phyloP scores from a whole-genome alignment of 148 eudicot genomes.

The Diospyros kaki region DNA sequence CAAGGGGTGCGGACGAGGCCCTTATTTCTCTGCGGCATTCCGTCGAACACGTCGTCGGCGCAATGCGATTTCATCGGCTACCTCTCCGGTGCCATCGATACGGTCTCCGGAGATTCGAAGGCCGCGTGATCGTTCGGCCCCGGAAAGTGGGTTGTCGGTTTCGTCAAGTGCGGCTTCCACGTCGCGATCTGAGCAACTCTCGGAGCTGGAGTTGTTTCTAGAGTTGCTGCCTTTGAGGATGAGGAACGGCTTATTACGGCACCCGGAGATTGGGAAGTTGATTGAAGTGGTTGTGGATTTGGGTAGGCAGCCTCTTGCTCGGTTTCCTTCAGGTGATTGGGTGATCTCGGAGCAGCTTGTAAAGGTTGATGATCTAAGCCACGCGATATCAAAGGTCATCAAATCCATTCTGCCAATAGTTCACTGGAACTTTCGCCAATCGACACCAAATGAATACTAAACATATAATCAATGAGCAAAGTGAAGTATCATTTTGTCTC shows the following conservation, averaged over 20 bases:
- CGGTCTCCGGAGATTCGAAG: slow-evolving; percentile 68
- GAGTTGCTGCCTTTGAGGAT: slow-evolving; percentile 73
- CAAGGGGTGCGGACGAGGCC: slow-evolving; percentile 14
- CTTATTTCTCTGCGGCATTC: slow-evolving; percentile 57
- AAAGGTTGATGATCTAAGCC: slow-evolving; percentile 62
- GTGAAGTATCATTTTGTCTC: background rate
- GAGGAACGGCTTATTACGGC: slow-evolving; percentile 57
- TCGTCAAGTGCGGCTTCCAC: slow-evolving; percentile 29
- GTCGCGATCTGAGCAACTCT: slow-evolving; percentile 33
- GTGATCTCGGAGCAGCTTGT: slow-evolving; percentile 70
- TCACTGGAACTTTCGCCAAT: background rate
- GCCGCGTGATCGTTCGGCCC: slow-evolving; percentile 52
- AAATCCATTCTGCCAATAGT: background rate
- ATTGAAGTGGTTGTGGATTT: slow-evolving; percentile 95
- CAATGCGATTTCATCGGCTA: slow-evolving; percentile 25
- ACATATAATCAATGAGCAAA: background rate
- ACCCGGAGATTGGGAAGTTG: slow-evolving; percentile 57
- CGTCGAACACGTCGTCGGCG: slow-evolving; percentile 63
- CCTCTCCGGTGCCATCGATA: slow-evolving; percentile 31
- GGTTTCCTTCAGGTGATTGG: slow-evolving; percentile 98
- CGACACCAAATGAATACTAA: background rate
- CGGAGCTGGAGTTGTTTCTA: slow-evolving; percentile 76
- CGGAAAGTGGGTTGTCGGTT: slow-evolving; percentile 56
- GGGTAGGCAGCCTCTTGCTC: slow-evolving; percentile 87
- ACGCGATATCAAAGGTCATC: slow-evolving; percentile 81